These are phyloP conservation scores for Apiotrichum domesticum DNA, from an alignment of 1,284 basidiomycete genomes.

Conservation along the genomic window DNA sequence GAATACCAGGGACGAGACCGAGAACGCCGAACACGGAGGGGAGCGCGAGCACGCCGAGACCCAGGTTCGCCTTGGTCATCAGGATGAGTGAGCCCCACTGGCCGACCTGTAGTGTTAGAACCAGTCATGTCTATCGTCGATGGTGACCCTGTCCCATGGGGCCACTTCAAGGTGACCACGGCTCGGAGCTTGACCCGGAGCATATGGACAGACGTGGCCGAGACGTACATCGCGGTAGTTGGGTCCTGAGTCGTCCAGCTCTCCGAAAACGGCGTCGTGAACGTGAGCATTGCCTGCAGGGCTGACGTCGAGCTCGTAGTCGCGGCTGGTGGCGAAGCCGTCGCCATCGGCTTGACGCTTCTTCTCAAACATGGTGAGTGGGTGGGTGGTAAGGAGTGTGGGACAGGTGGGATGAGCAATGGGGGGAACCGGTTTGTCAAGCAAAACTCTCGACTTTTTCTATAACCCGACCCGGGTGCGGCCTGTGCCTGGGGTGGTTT, in stretches of 20 bases:
- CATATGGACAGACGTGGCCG: background rate
- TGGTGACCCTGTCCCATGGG: background rate
- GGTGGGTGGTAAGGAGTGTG: background rate
- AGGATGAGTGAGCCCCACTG: slow-evolving; percentile 20
- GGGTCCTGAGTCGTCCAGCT: slow-evolving; percentile 19
- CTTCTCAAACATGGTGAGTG: background rate
- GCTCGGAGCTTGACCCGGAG: background rate
- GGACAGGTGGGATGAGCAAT: background rate
- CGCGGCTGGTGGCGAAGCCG: background rate
- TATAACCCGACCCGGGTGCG: too few species aligned
- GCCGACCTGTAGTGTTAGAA: slow-evolving; percentile 11
- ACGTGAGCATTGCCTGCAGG: background rate
- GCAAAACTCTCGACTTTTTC: too few species aligned
- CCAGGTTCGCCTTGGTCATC: slow-evolving; percentile 33
- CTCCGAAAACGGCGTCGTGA: slow-evolving; percentile 27
- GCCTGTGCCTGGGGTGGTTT: too few species aligned
- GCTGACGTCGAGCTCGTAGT: background rate
- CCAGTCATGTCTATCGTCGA: too few species aligned
- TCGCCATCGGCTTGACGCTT: background rate
- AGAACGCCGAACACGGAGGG: slow-evolving; percentile 30
- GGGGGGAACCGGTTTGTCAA: background rate
- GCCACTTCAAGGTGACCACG: background rate
- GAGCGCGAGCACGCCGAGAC: slow-evolving; percentile 35
- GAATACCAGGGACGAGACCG: slow-evolving; percentile 33
- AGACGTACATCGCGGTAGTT: slow-evolving; percentile 25